Conservation (phyloP, 345 rosid genomes). For the Trapa bicornis region DNA sequence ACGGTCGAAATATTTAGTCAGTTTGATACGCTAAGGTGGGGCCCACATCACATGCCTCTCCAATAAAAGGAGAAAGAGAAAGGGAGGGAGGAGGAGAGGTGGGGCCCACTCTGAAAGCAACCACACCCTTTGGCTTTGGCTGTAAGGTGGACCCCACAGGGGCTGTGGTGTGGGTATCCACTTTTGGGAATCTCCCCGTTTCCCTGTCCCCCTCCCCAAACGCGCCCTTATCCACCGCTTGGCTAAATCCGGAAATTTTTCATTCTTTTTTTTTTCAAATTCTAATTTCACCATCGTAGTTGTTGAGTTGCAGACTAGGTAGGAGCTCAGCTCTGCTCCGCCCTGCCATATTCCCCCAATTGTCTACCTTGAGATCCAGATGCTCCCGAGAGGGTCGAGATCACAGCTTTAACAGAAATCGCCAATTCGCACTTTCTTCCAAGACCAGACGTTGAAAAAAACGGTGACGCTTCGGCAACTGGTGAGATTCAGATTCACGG, state of each 20-base stretch:
- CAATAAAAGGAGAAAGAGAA: background rate
- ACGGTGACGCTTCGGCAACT: too few relatives aligned
- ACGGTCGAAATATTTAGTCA: too few relatives aligned
- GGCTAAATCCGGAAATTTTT: background rate
- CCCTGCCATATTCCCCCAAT: background rate
- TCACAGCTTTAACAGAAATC: background rate
- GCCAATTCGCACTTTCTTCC: background rate
- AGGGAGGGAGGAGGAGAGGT: background rate
- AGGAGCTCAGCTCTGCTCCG: background rate
- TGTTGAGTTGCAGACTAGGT: background rate
- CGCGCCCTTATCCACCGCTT: slow-evolving; percentile 5
- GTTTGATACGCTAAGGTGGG: background rate
- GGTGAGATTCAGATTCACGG: too few relatives aligned
- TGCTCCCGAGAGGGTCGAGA: too few relatives aligned
- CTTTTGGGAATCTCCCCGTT: background rate
- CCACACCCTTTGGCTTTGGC: background rate
- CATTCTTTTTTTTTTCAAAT: background rate
- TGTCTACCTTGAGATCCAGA: too few relatives aligned
- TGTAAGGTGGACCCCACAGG: background rate
- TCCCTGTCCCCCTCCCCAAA: background rate
- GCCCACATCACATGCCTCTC: slow-evolving; percentile 3
- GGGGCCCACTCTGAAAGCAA: background rate
- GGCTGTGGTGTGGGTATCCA: background rate
- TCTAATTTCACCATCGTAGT: background rate
- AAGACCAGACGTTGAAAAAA: background rate